Conservation (phyloP, 139 green algal genomes). For the Eudorina sp. region DNA sequence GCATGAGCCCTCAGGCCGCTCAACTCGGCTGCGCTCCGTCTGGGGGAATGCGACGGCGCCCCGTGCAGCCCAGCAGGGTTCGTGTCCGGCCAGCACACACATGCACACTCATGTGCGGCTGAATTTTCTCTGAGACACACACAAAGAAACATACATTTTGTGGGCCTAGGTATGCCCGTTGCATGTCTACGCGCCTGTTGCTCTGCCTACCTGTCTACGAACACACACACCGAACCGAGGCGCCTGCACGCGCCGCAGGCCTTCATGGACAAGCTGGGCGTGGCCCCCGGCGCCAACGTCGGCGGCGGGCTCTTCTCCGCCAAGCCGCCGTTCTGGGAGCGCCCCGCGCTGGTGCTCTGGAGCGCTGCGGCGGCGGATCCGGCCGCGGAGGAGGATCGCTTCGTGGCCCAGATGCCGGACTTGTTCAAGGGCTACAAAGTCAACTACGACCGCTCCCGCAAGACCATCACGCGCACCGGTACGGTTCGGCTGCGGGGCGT, state of each 20-base stretch:
- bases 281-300: conserved; percentile 46
- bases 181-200: too few species aligned
- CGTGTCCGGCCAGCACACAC: too few species aligned
- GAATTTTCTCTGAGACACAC: too few species aligned
- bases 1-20: too few species aligned
- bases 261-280: conserved; percentile 60
- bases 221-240: too few species aligned
- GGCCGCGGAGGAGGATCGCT: conserved; percentile 50
- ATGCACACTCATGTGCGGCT: too few species aligned
- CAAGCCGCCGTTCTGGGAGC: conserved; percentile 85
- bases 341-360: conserved; percentile 59
- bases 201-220: too few species aligned
- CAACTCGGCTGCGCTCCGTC: too few species aligned
- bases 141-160: too few species aligned
- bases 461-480: conserved; percentile 79
- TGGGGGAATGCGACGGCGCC: too few species aligned
- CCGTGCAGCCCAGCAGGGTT: too few species aligned
- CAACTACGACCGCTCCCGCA: conserved; percentile 74
- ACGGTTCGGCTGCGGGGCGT: neutral
- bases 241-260: neutral
- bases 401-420: conserved; percentile 3
- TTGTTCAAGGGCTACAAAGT: conserved; percentile 62
- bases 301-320: conserved; percentile 66
- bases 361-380: conserved; percentile 43
- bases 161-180: too few species aligned